Evolutionary conservation across 2,329 filamentous ascomycete genomes (phyloP).

Genomic region (Cryphonectria radicalis): DNA sequence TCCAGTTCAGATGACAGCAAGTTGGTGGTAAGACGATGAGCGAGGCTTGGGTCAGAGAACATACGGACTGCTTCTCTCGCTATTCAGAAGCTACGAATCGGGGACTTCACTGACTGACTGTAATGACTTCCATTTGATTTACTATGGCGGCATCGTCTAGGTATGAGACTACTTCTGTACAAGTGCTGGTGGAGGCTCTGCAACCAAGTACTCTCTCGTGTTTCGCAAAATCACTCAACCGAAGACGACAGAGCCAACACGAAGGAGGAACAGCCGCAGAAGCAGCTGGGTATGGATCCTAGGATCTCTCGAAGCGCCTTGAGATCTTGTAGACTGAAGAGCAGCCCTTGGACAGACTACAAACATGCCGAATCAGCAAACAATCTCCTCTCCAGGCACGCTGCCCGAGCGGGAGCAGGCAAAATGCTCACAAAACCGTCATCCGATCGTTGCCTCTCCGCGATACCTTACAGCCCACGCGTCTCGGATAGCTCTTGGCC

Average conservation of each 20-base stretch:
- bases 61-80: too few relatives aligned
- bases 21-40: too few relatives aligned
- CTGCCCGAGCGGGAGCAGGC: constrained; percentile 1
- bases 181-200: neutral
- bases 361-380: neutral
- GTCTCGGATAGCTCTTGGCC: constrained; percentile 3
- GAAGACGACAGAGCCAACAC: neutral
- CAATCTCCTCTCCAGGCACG: constrained; percentile 8
- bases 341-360: constrained; percentile 3
- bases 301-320: constrained; percentile 17
- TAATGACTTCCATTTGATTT: too few relatives aligned
- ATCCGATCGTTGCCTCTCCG: neutral
- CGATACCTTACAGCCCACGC: neutral
- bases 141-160: too few relatives aligned
- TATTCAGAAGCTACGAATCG: too few relatives aligned
- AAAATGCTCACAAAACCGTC: neutral
- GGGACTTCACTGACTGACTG: too few relatives aligned
- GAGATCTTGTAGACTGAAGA: constrained; percentile 17
- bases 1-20: too few relatives aligned
- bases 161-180: neutral
- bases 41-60: too few relatives aligned
- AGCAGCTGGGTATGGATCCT: constrained; percentile 3
- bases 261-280: neutral
- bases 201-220: neutral
- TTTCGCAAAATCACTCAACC: neutral